Percentiles rank a stretch among this genome's conserved stretches.
phyloP scores from a whole-genome alignment of 345 rosid species.

The Eucalyptus erythrocorys region DNA sequence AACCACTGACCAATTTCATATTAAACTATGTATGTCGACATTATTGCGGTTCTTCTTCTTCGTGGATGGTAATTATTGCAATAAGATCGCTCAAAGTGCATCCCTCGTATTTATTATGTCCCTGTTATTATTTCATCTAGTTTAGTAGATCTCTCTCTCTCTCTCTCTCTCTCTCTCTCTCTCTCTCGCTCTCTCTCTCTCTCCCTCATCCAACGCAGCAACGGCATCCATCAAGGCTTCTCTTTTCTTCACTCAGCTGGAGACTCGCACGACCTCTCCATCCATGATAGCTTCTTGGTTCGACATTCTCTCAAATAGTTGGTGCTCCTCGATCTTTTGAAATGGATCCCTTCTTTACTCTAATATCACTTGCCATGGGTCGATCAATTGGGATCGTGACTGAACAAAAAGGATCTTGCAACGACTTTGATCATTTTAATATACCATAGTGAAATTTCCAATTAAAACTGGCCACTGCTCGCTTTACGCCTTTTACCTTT shows the following conservation, averaged over 20 bases:
- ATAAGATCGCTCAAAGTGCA: not conserved
- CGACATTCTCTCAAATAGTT: too few species aligned
- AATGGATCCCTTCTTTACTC: too few species aligned
- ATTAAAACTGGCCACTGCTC: not conserved
- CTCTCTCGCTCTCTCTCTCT: too few species aligned
- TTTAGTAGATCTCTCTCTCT: not conserved
- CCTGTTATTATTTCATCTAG: not conserved
- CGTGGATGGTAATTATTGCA: not conserved
- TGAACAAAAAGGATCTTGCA: not conserved
- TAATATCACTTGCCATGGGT: too few species aligned
- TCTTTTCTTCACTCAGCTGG: too few species aligned
- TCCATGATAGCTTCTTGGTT: too few species aligned
- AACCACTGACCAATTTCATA: not conserved
- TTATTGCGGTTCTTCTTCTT: not conserved
- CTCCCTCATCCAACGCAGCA: too few species aligned
- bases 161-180: too few species aligned
- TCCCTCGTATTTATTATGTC: not conserved
- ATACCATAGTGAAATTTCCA: not conserved
- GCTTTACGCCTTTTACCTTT: not conserved
- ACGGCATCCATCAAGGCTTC: too few species aligned
- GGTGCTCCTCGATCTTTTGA: too few species aligned
- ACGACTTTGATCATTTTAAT: not conserved
- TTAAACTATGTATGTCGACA: not conserved
- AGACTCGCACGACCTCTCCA: too few species aligned
- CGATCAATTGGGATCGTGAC: too few species aligned